These are phyloP conservation scores for Amanita thiersii DNA, from an alignment of 768 basidiomycete species.

Conservation along the genomic window DNA sequence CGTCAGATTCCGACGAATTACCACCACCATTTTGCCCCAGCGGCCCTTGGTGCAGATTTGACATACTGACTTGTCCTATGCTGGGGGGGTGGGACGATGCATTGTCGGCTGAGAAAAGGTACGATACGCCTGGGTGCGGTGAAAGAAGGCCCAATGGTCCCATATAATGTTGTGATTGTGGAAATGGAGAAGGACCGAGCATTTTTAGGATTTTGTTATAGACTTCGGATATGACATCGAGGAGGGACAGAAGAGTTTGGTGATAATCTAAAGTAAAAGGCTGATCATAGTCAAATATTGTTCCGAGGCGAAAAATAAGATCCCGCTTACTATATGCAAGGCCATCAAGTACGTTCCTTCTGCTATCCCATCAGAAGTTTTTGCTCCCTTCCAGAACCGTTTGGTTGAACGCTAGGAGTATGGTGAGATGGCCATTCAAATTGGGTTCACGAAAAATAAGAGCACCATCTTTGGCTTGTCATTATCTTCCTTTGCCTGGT, in stretches of 20 bases:
- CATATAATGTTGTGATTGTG: conserved; percentile 63
- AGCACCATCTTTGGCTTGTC: conserved; percentile 70
- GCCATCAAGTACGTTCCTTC: conserved; percentile 66
- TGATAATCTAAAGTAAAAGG: conserved; percentile 89
- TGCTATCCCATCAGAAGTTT: conserved; percentile 43
- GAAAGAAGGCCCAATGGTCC: conserved; percentile 68
- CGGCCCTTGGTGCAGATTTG: conserved; percentile 24
- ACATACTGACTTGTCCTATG: conserved; percentile 13
- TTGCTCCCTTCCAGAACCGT: conserved; percentile 52
- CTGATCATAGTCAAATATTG: conserved; percentile 27
- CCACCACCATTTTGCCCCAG: neutral
- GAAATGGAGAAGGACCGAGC: conserved; percentile 75
- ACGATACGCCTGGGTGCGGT: conserved; percentile 78
- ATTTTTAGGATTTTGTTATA: conserved; percentile 83
- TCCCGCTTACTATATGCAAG: conserved; percentile 58
- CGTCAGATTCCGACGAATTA: conserved; percentile 15
- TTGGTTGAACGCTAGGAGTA: conserved; percentile 24
- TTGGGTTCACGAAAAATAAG: conserved; percentile 2
- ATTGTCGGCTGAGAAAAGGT: conserved; percentile 51
- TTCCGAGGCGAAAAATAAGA: neutral
- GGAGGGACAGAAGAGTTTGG: conserved; percentile 79
- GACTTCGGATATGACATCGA: conserved; percentile 83
- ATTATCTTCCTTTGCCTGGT: conserved; percentile 66
- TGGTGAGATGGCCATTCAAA: conserved; percentile 7
- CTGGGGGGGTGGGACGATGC: conserved; percentile 14